phyloP scores from a whole-genome alignment of 805 yeast species.

The Komagataella pastoris region DNA sequence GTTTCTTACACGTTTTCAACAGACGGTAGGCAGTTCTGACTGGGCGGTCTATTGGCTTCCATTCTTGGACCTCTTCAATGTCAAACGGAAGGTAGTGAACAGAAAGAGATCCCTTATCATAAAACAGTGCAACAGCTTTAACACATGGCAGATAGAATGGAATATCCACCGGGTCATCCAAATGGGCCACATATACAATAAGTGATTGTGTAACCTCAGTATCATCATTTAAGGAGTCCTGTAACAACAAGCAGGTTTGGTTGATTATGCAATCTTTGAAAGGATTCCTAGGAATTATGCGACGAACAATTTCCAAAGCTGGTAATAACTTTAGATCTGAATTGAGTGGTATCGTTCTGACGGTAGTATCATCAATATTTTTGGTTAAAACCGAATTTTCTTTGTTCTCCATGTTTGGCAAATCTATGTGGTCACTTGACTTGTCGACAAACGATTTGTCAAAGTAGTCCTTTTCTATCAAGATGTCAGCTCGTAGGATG shows the following conservation, averaged over 20 bases:
- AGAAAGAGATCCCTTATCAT: conserved; percentile 33
- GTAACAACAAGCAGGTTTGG: conserved; percentile 62
- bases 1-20: conserved; percentile 68
- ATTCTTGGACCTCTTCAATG: conserved; percentile 11
- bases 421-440: conserved; percentile 8
- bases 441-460: conserved; percentile 7
- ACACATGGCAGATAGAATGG: conserved; percentile 91
- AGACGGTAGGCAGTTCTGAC: conserved; percentile 74
- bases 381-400: conserved; percentile 9
- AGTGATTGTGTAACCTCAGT: conserved; percentile 27
- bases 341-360: conserved; percentile 21
- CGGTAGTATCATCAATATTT: conserved; percentile 26
- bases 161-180: conserved; percentile 38
- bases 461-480: conserved; percentile 32
- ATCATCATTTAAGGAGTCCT: conserved; percentile 10
- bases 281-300: conserved; percentile 88
- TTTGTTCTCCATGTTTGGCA: not conserved
- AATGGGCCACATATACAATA: conserved; percentile 71
- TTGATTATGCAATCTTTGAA: conserved; percentile 70
- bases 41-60: conserved; percentile 33
- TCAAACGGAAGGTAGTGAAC: conserved; percentile 64
- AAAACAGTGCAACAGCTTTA: conserved; percentile 60
- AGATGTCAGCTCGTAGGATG: conserved; percentile 75
- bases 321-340: conserved; percentile 15
- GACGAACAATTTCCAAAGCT: conserved; percentile 49